A percentile compares a stretch with the other conserved stretches of the same genome.
Conservation (phyloP, 108 stramenopile species). For the Cyclostephanos tholiformis region DNA sequence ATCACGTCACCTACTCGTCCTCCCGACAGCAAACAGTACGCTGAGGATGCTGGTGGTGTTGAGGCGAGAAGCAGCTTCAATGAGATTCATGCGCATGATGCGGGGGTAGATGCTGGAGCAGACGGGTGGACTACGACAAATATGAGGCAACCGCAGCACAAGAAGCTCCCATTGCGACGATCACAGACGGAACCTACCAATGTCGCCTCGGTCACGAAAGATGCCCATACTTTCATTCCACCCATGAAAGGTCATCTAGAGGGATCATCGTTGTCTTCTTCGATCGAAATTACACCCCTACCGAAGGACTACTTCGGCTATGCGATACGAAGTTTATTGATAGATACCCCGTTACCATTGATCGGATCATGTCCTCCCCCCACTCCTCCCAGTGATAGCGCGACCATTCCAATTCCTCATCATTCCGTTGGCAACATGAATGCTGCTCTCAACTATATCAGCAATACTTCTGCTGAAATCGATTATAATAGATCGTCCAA, state of each 20-base stretch:
- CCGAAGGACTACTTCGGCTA: slow-evolving; percentile 17
- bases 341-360: slow-evolving; percentile 24
- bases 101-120: background rate
- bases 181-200: background rate
- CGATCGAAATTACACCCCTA: background rate
- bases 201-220: background rate
- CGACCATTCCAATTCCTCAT: no score
- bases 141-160: background rate
- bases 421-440: no score
- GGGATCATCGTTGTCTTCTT: background rate
- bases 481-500: background rate
- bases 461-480: background rate
- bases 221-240: background rate
- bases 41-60: background rate
- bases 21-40: background rate
- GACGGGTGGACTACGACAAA: background rate
- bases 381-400: background rate
- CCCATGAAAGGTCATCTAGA: background rate
- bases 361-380: background rate
- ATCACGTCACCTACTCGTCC: slow-evolving; percentile 2
- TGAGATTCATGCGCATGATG: background rate
- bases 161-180: background rate
- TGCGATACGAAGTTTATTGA: slow-evolving; percentile 18
- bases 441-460: no score
- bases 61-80: background rate